phyloP scores from a whole-genome alignment of 768 basidiomycete species.

The Clavulina sp. region DNA sequence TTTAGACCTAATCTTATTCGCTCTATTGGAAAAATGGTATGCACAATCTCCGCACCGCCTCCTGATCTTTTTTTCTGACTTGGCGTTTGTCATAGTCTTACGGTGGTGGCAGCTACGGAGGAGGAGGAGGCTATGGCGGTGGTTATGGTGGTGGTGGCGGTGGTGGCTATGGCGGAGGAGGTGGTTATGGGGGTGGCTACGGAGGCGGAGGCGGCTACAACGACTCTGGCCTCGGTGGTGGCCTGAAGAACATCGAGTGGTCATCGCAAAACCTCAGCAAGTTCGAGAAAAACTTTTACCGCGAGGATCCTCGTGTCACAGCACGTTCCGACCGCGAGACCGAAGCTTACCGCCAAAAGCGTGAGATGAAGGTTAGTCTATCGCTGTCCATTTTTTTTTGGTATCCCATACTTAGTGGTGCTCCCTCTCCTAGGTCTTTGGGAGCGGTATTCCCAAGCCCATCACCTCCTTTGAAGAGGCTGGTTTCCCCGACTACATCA shows the following conservation, averaged over 20 bases:
- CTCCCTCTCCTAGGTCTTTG: slow-evolving; percentile 54
- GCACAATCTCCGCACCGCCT: too few species aligned
- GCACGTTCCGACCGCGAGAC: slow-evolving; percentile 68
- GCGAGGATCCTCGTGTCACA: slow-evolving; percentile 73
- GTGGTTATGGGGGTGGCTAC: slow-evolving; percentile 38
- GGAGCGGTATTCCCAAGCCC: slow-evolving; percentile 73
- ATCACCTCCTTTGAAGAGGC: slow-evolving; percentile 85
- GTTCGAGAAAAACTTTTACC: slow-evolving; percentile 97
- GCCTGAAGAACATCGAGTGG: slow-evolving; percentile 81
- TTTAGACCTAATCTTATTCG: too few species aligned
- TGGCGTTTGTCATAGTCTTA: too few species aligned
- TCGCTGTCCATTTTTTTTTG: neutral
- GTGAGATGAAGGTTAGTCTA: slow-evolving; percentile 67
- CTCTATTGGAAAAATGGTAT: too few species aligned
- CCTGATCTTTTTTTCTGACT: too few species aligned
- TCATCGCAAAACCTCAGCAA: slow-evolving; percentile 45
- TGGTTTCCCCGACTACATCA: slow-evolving; percentile 91
- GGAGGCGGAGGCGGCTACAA: slow-evolving; percentile 37
- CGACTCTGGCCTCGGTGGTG: slow-evolving; percentile 68
- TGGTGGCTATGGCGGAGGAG: slow-evolving; percentile 28
- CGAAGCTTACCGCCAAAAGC: slow-evolving; percentile 62
- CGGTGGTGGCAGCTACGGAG: too few species aligned
- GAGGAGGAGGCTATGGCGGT: too few species aligned
- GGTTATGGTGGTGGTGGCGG: slow-evolving; percentile 24
- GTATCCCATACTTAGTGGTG: neutral